Evolutionary conservation across 805 yeast species (phyloP).

Genomic region (Yamadazyma takamatsuzukensis): DNA sequence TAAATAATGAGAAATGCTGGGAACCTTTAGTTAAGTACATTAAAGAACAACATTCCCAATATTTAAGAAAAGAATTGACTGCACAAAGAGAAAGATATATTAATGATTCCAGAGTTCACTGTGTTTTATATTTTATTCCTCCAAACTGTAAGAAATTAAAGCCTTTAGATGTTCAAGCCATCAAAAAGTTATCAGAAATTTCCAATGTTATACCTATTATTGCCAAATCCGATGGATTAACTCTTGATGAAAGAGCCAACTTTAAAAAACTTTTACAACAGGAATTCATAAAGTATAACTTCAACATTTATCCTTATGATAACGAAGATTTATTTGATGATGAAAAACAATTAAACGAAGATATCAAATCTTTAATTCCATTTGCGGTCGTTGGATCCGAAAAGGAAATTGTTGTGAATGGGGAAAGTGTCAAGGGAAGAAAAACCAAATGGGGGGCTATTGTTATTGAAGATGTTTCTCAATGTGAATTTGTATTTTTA

Average conservation of each 20-base stretch:
- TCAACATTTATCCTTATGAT: slow-evolving; percentile 84
- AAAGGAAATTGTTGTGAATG: slow-evolving; percentile 67
- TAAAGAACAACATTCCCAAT: slow-evolving; percentile 91
- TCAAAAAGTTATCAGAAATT: slow-evolving; percentile 81
- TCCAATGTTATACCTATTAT: slow-evolving; percentile 94
- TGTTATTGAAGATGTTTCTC: slow-evolving; percentile 89
- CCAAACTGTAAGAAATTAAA: slow-evolving; percentile 87
- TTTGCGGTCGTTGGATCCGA: slow-evolving; percentile 95
- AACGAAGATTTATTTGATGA: slow-evolving; percentile 64
- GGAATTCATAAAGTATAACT: slow-evolving; percentile 69
- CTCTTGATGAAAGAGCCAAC: slow-evolving; percentile 74
- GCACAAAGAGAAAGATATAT: slow-evolving; percentile 86
- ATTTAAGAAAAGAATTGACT: slow-evolving; percentile 88
- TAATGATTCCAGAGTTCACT: slow-evolving; percentile 88
- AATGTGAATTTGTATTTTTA: slow-evolving; percentile 92
- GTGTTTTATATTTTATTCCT: slow-evolving; percentile 84
- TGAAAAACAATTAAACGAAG: slow-evolving; percentile 68
- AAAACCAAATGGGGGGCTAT: slow-evolving; percentile 92
- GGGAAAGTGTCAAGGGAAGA: slow-evolving; percentile 83
- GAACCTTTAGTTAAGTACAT: slow-evolving; percentile 92
- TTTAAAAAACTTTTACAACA: slow-evolving; percentile 75
- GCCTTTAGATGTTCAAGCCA: slow-evolving; percentile 75
- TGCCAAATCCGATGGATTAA: slow-evolving; percentile 89
- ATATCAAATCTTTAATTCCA: slow-evolving; percentile 73
- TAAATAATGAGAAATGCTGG: slow-evolving; percentile 94